Percentiles rank a stretch among this genome's conserved stretches.
Evolutionary conservation across 2,329 filamentous ascomycete species (phyloP).

Genomic region (Aspergillus piperis): DNA sequence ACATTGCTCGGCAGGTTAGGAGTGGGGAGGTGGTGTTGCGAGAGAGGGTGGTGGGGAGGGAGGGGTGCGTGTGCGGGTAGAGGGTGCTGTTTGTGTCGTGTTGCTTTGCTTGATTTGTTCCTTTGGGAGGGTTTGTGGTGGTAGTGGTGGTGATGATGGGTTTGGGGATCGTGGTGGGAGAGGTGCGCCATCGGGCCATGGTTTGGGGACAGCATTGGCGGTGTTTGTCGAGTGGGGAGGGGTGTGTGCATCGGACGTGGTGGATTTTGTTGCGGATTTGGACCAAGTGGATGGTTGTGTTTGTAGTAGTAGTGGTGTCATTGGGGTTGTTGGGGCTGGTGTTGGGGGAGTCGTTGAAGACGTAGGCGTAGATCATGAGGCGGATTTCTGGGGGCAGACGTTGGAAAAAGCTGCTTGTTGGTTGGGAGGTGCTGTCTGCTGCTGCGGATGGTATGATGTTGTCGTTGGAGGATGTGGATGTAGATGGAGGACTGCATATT

Average conservation of each 20-base stretch:
- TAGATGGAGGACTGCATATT: conserved; percentile 33
- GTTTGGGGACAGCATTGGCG: conserved; percentile 38
- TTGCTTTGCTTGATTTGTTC: background rate
- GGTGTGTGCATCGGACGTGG: conserved; percentile 36
- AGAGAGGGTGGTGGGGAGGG: conserved; percentile 27
- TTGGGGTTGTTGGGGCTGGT: too few relatives aligned
- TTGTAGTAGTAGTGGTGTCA: background rate
- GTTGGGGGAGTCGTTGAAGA: conserved; percentile 30
- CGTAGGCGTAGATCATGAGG: conserved; percentile 40
- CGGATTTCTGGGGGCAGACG: conserved; percentile 40
- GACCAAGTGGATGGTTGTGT: conserved; percentile 35
- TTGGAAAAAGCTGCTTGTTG: conserved; percentile 24
- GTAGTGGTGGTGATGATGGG: conserved; percentile 17
- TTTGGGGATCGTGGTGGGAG: conserved; percentile 7
- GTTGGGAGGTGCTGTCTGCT: conserved; percentile 20
- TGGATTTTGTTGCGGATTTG: conserved; percentile 38
- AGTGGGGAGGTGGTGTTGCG: conserved; percentile 30
- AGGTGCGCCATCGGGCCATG: conserved; percentile 33
- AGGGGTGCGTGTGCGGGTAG: conserved; percentile 38
- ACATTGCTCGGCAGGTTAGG: conserved; percentile 37
- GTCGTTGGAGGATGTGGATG: background rate
- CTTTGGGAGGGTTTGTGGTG: background rate
- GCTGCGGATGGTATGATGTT: background rate
- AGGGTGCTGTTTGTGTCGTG: conserved; percentile 20
- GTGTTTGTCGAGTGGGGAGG: conserved; percentile 28